Base-by-base conservation (phyloP, 176 grass and related monocot genomes). In the Eleusine indica region DNA sequence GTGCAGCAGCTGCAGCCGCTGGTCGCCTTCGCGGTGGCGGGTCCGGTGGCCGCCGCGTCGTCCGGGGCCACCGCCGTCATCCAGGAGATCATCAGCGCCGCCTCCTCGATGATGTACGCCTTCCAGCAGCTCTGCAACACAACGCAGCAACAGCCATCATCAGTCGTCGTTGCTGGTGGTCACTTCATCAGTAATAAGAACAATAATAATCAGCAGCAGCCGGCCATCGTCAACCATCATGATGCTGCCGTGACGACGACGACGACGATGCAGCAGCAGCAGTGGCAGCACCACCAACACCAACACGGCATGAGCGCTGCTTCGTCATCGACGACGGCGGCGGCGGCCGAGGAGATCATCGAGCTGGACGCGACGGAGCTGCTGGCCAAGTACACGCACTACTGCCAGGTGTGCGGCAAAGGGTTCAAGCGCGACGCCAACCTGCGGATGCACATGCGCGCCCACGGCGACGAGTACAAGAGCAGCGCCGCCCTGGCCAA, bases 381-480 rank as follows among this genome's bases (percentile, higher is more conserved):
- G 39, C 87, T 98, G 40, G 96, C 96, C 65, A 98, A 98, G 85
- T 98, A 89, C 82, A 95, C 95, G 56, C 96, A 98, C 90, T 90
- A 92, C 77, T 98, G 96, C 83, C 89, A 96, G 21, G 83, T 96
- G 49, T 99, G 96, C 84, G 89, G 93, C 29, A 99, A 99, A 75
- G 96, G 96, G 18, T 99, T 99, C 93, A 99, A 99, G 87, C 96
- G 96, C 68, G 96, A 98, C 18, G 96, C 96, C 49, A 99, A 99
- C 88, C 69, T 99, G 61, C 86, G 96, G 39, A 99, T 99, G 96
- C 96, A 99, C 87, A 99, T 99, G 96, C 80, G 93, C 38, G 96
- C 91, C 12, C 96, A 99, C 74, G 96, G 96, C n/a, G 93, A 99
- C 78, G 93, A 99, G 93, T 99, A 96, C 81, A 99, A 99, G 86